phyloP scores from a whole-genome alignment of 2,329 filamentous ascomycete genomes.

The Pestalotiopsis sp. region DNA sequence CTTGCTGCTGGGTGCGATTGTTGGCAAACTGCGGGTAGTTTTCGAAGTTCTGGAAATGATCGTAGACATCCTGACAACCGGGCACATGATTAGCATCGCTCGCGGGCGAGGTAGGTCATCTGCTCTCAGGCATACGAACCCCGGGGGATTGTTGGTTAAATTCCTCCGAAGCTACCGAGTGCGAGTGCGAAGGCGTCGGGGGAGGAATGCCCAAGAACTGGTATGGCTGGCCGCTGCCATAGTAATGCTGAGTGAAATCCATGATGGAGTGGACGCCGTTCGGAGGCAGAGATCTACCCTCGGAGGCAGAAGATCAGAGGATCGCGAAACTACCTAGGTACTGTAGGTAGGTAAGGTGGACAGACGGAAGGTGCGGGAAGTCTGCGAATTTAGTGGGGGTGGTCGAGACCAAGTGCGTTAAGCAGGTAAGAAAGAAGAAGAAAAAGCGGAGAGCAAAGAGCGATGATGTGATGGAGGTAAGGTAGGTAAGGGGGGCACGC shows the following conservation, averaged over 20 bases:
- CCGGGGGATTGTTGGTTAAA: slow-evolving; percentile 58
- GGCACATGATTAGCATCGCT: slow-evolving; percentile 26
- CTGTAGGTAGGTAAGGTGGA: background rate
- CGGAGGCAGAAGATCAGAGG: background rate
- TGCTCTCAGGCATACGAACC: slow-evolving; percentile 42
- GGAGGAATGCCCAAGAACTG: slow-evolving; percentile 58
- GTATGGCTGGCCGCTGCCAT: slow-evolving; percentile 51
- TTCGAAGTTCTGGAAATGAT: slow-evolving; percentile 52
- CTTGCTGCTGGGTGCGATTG: slow-evolving; percentile 23
- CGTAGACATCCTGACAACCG: slow-evolving; percentile 52
- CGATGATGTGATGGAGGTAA: background rate
- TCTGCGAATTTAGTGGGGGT: slow-evolving; percentile 7
- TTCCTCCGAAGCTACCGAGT: slow-evolving; percentile 57
- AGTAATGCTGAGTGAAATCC: slow-evolving; percentile 59
- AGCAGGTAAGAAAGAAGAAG: background rate
- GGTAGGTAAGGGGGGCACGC: background rate
- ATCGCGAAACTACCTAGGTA: background rate
- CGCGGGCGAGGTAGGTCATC: slow-evolving; percentile 13
- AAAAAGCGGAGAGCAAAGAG: slow-evolving; percentile 10
- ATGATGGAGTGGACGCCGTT: slow-evolving; percentile 34
- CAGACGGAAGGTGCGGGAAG: background rate
- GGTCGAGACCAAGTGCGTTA: slow-evolving; percentile 2
- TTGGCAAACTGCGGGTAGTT: slow-evolving; percentile 46
- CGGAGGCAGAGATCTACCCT: background rate
- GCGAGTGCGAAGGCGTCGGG: slow-evolving; percentile 58